Evolutionary conservation across 140 eudicot genomes (phyloP).

Genomic region (Cichorium intybus): DNA sequence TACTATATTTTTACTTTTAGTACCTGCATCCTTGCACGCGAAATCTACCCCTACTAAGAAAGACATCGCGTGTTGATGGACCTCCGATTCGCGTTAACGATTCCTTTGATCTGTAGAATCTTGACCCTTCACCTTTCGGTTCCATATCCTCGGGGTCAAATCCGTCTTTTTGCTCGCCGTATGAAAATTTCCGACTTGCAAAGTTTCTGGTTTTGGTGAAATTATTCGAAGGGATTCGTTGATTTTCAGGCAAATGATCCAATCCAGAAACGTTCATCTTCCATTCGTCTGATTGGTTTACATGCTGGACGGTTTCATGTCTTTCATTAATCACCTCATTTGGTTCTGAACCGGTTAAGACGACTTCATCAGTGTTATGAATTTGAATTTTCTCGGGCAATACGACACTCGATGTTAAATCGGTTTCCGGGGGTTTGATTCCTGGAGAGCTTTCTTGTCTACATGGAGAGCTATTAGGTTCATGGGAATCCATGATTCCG

Average conservation of each 20-base stretch:
- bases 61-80: constrained; percentile 24
- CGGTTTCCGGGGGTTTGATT: neutral
- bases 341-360: constrained; percentile 26
- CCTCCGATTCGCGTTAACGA: constrained; percentile 24
- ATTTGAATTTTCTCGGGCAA: constrained; percentile 24
- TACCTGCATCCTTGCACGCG: constrained; percentile 31
- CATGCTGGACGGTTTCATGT: constrained; percentile 15
- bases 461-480: constrained; percentile 9
- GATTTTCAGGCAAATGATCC: constrained; percentile 31
- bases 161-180: constrained; percentile 28
- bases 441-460: constrained; percentile 13
- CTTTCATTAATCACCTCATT: constrained; percentile 22
- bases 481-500: constrained; percentile 6
- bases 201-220: constrained; percentile 24
- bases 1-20: neutral
- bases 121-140: constrained; percentile 26
- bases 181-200: constrained; percentile 18
- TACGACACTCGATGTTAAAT: constrained; percentile 4
- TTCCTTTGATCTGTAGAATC: constrained; percentile 29
- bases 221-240: constrained; percentile 25
- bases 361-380: constrained; percentile 20
- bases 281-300: constrained; percentile 34
- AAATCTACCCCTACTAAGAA: constrained; percentile 25
- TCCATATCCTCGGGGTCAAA: constrained; percentile 27
- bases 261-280: constrained; percentile 31